Evolutionary conservation across 768 basidiomycete species (phyloP).

Genomic region (Lactifluus volemus): DNA sequence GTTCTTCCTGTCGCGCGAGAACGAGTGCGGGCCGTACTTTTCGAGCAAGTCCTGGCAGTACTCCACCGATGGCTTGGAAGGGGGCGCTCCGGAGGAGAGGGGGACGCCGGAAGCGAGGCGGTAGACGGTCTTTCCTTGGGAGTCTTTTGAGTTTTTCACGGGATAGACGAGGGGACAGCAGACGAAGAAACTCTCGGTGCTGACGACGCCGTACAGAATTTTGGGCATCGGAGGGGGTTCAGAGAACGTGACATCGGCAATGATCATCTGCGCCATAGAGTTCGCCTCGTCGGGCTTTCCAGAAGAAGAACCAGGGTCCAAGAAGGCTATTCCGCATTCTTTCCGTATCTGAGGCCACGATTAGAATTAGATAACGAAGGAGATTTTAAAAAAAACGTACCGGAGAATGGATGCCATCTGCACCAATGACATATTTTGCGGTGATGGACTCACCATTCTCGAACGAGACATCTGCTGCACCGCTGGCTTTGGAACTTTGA

Average conservation of each 20-base stretch:
- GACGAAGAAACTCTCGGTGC: constrained; percentile 29
- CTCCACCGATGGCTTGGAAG: constrained; percentile 29
- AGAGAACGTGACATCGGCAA: constrained; percentile 39
- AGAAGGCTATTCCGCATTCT: constrained; percentile 34
- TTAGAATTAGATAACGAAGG: background rate
- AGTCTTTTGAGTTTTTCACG: constrained; percentile 20
- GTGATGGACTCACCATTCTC: constrained; percentile 37
- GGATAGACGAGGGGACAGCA: constrained; percentile 30
- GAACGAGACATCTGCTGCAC: constrained; percentile 35
- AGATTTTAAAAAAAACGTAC: constrained; percentile 26
- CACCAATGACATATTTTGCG: constrained; percentile 41
- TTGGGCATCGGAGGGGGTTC: constrained; percentile 23
- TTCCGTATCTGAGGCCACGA: constrained; percentile 32
- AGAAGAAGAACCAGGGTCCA: constrained; percentile 32
- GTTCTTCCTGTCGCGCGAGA: constrained; percentile 29
- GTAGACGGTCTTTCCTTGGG: constrained; percentile 24
- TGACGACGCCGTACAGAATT: constrained; percentile 23
- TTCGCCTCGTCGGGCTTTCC: constrained; percentile 22
- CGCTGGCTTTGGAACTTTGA: constrained; percentile 23
- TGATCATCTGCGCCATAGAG: constrained; percentile 32
- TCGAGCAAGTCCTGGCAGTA: constrained; percentile 40
- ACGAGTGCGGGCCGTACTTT: constrained; percentile 29
- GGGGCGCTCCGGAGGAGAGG: constrained; percentile 27
- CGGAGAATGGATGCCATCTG: constrained; percentile 41
- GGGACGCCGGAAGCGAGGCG: constrained; percentile 37